Evolutionary conservation across 768 basidiomycete genomes (phyloP).

Genomic region (Auricularia sp.): DNA sequence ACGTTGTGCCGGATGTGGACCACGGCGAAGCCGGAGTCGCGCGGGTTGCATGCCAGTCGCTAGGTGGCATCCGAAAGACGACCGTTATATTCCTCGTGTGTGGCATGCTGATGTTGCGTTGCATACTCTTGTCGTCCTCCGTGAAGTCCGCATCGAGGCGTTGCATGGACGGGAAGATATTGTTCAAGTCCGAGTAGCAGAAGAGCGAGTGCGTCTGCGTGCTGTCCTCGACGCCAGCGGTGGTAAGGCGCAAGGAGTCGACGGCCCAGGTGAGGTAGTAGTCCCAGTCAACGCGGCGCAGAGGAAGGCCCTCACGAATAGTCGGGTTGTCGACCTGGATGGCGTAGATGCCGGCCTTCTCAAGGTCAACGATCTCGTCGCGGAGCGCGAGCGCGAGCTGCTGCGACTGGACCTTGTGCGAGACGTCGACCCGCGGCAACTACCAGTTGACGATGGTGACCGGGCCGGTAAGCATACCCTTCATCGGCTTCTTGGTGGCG

Average conservation of each 20-base stretch:
- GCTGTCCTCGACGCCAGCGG: conserved; percentile 86
- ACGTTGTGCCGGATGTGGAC: no score
- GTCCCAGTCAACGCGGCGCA: conserved; percentile 94
- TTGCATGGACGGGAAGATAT: conserved; percentile 96
- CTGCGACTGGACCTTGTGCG: conserved; percentile 93
- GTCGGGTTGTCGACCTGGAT: conserved; percentile 99
- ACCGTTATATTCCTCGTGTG: no score
- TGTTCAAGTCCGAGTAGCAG: conserved; percentile 98
- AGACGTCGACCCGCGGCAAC: conserved; percentile 97
- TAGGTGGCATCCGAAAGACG: no score
- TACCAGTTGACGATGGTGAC: conserved; percentile 99
- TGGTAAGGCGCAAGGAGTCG: conserved; percentile 96
- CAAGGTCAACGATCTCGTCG: conserved; percentile 95
- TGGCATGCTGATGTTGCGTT: no score
- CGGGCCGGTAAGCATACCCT: conserved; percentile 98
- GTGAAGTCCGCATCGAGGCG: conserved; percentile 94
- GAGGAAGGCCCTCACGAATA: conserved; percentile 97
- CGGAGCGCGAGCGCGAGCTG: conserved; percentile 96
- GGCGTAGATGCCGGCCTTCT: conserved; percentile 91
- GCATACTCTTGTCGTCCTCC: no score
- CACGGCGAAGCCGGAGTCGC: no score
- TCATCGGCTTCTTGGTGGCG: conserved; percentile 88
- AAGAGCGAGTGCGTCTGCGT: conserved; percentile 99
- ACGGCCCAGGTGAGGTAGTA: conserved; percentile 96
- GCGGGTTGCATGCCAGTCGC: no score